Evolutionary conservation across 2,329 filamentous ascomycete genomes (phyloP), one percentile per base, ranked within the genome.

Genomic region (Fusarium oxysporum): DNA sequence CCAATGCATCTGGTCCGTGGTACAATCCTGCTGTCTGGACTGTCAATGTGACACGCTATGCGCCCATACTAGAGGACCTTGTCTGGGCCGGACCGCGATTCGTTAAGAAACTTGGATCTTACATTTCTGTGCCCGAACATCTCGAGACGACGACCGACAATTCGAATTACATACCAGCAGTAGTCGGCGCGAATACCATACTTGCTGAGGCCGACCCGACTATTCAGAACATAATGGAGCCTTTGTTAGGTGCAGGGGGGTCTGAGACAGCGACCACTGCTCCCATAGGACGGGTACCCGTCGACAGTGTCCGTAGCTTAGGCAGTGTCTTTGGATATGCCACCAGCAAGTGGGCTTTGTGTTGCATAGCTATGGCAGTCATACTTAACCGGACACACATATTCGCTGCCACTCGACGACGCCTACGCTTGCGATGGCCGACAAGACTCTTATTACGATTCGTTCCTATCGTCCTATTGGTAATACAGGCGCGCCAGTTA

Each of bases 341-440:
- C 47, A 97, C 93, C 3, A 97, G 94, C 82, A 93, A 93, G 81
- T 98, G 96, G 96, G 95, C 96, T 1, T 85, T 98, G 65, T 91
- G 92, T 58, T 98, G 95, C 77, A 91, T 98, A 76, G 90, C 92
- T 41, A 93, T 96, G 86, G 94, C 94, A 28, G 89, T 98, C 65
- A 84, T 98, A 65, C 86, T 98, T 30, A 98, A 98, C 80, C 91
- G 96, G 64, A 97, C 96, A 11, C 92, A 95, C 65, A 96, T 98
- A 76, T 98, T 97, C 82, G 96, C 95, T 45, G 96, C 95, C 0
- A 96, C 94, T 19, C 88, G 96, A 70, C 89, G 95, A 59, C 91
- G 93, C 59, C 85, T 98, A n/a, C 88, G 89, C 14, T 86, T 98
- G 5, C 88, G 88, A 62, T 96, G 93, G 90, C 88, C 91, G 40